Base-by-base conservation (phyloP, 441 rosid genomes). In the Theobroma grandiflorum region DNA sequence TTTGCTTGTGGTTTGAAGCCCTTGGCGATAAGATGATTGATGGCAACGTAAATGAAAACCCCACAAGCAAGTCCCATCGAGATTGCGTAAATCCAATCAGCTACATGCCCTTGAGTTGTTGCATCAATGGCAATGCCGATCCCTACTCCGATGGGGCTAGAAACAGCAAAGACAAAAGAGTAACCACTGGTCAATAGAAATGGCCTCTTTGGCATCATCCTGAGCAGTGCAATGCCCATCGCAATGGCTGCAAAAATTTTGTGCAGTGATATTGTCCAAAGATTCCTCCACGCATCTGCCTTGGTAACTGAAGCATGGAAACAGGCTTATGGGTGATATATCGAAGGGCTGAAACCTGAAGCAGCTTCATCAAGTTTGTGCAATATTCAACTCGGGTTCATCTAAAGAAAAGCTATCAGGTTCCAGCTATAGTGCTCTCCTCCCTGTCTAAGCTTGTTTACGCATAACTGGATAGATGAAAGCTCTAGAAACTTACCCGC, bases 41-140 rank as follows among this genome's bases (percentile, higher is more conserved):
- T 87, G 72, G 94, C 90, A 15, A 92, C 93, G n/a, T 86, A 92
- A 14, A 90, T 58, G 59, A 92, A 92, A 16, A 92, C 86, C 47
- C 96, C 96, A 53, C 93, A 88, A 45, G 96, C 94, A 33, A 91
- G 49, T 66, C 90, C 84, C 94, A 91, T 89, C 0, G 96, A 82
- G 71, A 92, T 91, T 3, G 94, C 94, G 42, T 83, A 92, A 11
- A 84, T 75, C 96, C 96, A 92, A 78, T 91, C 90, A 7, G 91
- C 89, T 0, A 65, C 88, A 0, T 37, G 72, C 15, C 96, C 94
- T 79, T 89, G 84, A 61, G 93, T 88, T 2, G 92, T 89, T 15
- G 94, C 88, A 22, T 89, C 89, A 52, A 92, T 92, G 69, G 91
- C 93, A 0, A 92, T 91, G 31, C 94, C 96, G n/a, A 92, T 92